A percentile compares a stretch with the other conserved stretches of the same genome.
Evolutionary conservation across 495 filamentous ascomycete genomes (phyloP).

Genomic region (Friedmanniomyces simplex): DNA sequence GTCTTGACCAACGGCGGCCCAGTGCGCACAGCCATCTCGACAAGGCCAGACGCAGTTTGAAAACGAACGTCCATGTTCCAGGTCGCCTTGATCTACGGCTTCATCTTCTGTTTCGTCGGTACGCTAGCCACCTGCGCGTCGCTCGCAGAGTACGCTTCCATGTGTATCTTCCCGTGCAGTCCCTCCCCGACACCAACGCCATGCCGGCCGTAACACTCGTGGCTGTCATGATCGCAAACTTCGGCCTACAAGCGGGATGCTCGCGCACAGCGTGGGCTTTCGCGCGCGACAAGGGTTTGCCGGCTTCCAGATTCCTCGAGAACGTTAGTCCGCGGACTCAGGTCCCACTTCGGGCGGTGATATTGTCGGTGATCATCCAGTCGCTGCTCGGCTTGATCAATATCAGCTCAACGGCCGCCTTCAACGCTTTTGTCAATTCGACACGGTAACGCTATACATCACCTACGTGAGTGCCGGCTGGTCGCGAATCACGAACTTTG

Average conservation of each 20-base stretch:
- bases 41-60: too few relatives aligned
- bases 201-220: constrained; percentile 5
- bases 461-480: not conserved
- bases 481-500: too few relatives aligned
- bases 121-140: constrained; percentile 3
- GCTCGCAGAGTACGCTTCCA: constrained; percentile 16
- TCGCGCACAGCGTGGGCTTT: constrained; percentile 13
- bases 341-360: constrained; percentile 10
- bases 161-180: constrained; percentile 1
- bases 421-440: constrained; percentile 14
- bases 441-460: not conserved
- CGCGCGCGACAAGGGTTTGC: constrained; percentile 17
- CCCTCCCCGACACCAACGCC: constrained; percentile 3
- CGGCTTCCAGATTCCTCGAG: constrained; percentile 11
- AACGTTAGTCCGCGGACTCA: not conserved
- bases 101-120: constrained; percentile 12
- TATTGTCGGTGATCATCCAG: constrained; percentile 8
- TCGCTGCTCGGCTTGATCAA: constrained; percentile 15
- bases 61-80: too few relatives aligned
- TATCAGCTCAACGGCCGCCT: constrained; percentile 11
- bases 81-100: constrained; percentile 10
- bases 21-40: not conserved
- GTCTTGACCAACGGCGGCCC: constrained; percentile 7
- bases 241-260: constrained; percentile 8
- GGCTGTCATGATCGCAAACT: constrained; percentile 2